A percentile compares a stretch with the other conserved stretches of the same genome.
Evolutionary conservation across 2,329 filamentous ascomycete species (phyloP).

Genomic region (Xylariaceae sp.): DNA sequence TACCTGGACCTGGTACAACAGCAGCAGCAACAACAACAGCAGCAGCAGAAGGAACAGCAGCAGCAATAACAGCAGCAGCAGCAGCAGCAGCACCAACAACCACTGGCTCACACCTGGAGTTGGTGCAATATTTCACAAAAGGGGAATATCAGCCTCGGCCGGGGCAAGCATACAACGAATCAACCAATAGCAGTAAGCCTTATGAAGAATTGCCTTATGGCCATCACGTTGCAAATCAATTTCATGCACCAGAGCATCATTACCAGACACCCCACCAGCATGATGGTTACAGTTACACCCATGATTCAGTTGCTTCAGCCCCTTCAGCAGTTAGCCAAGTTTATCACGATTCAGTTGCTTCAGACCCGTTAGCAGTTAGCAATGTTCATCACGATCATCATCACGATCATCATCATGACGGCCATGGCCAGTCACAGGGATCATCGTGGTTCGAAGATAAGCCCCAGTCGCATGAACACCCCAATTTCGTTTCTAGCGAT

Average conservation of each 20-base stretch:
- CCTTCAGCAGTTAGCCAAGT: conserved; percentile 10
- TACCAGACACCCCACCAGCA: conserved; percentile 11
- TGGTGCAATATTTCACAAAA: conserved; percentile 50
- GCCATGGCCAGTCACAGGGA: conserved; percentile 6
- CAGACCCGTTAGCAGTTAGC: conserved; percentile 1
- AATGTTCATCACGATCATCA: conserved; percentile 4
- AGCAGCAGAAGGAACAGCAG: too few relatives aligned
- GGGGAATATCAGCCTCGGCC: conserved; percentile 47
- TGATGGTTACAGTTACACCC: conserved; percentile 6
- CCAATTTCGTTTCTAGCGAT: conserved; percentile 19
- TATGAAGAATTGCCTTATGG: conserved; percentile 24
- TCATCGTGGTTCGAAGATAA: conserved; percentile 21
- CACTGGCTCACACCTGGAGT: conserved; percentile 24
- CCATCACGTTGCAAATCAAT: conserved; percentile 12
- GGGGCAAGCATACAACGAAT: conserved; percentile 11
- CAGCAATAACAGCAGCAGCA: conserved; percentile 1
- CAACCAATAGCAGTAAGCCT: conserved; percentile 32
- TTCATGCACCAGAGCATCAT: conserved; percentile 13
- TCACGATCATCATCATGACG: conserved; percentile 6
- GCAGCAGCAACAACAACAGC: too few relatives aligned
- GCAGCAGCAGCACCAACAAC: neutral
- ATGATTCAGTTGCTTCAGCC: conserved; percentile 12
- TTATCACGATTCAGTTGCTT: conserved; percentile 9
- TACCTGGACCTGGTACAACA: too few relatives aligned
- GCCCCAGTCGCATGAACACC: conserved; percentile 18